Evolutionary conservation across 2,329 filamentous ascomycete species (phyloP).

Genomic region (Paraphoma chrysanthemicola): DNA sequence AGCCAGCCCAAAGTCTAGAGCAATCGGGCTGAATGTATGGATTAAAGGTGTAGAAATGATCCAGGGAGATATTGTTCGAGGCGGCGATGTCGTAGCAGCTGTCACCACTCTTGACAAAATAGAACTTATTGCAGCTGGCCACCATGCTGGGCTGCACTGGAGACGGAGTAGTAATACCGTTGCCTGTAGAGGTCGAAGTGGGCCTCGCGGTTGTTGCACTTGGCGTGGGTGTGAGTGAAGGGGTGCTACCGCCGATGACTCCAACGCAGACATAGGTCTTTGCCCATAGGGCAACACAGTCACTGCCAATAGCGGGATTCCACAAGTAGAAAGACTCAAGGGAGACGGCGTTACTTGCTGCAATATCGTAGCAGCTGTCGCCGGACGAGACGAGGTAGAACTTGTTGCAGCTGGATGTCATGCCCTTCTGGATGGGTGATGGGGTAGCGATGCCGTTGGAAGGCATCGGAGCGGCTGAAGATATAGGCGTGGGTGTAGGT

Average conservation of each 20-base stretch:
- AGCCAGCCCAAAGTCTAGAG: neutral
- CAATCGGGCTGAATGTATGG: neutral
- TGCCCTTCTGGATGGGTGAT: neutral
- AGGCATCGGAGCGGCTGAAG: no score
- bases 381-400: neutral
- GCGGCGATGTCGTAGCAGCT: constrained; percentile 3
- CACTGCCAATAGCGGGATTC: neutral
- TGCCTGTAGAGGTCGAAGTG: neutral
- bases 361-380: neutral
- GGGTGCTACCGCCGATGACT: neutral
- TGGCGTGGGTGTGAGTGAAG: neutral
- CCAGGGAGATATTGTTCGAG: neutral
- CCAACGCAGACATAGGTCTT: neutral
- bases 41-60: constrained; percentile 3
- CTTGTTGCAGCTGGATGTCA: neutral
- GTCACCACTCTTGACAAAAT: neutral
- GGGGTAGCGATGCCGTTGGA: neutral
- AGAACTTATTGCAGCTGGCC: constrained; percentile 1
- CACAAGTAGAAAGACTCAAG: neutral
- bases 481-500: no score
- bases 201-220: neutral
- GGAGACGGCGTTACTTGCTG: neutral
- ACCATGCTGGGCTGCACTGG: constrained; percentile 1
- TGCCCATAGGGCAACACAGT: neutral
- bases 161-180: neutral